Evolutionary conservation across 371 early-diverging fungal genomes (phyloP).

Genomic region (Parasitella parasitica): DNA sequence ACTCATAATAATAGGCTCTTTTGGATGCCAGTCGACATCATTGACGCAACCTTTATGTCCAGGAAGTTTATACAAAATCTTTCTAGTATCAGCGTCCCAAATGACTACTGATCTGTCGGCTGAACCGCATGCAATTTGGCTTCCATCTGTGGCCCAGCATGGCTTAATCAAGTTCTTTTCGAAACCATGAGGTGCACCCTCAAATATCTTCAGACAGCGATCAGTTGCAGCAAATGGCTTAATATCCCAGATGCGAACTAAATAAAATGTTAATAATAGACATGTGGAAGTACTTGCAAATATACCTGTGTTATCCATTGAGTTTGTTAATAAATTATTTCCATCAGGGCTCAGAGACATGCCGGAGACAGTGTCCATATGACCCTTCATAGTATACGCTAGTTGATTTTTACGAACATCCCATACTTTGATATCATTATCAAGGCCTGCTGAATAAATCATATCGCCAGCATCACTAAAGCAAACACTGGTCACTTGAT

Average conservation of each 20-base stretch:
- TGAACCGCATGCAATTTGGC: constrained; percentile 86
- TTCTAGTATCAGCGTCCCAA: constrained; percentile 89
- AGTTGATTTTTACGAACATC: constrained; percentile 79
- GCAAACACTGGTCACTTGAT: constrained; percentile 79
- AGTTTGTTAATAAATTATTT: constrained; percentile 74
- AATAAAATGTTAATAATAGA: neutral
- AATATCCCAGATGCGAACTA: constrained; percentile 93
- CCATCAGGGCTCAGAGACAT: constrained; percentile 85
- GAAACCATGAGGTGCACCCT: constrained; percentile 93
- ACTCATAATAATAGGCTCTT: constrained; percentile 85
- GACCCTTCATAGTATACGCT: constrained; percentile 75
- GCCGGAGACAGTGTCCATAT: constrained; percentile 90
- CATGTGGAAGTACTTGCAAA: no score
- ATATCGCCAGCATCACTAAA: constrained; percentile 80
- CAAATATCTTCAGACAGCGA: constrained; percentile 67
- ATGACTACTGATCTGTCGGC: constrained; percentile 93
- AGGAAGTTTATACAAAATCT: constrained; percentile 90
- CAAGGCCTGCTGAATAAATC: constrained; percentile 88
- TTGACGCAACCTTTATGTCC: constrained; percentile 98
- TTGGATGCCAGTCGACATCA: constrained; percentile 95
- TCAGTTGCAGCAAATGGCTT: constrained; percentile 80
- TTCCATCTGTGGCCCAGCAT: constrained; percentile 89
- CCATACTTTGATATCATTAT: constrained; percentile 88
- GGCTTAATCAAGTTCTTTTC: constrained; percentile 92
- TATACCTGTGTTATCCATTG: constrained; percentile 90